phyloP scores from a whole-genome alignment of 108 stramenopile genomes.

The Conticribra guillardii region DNA sequence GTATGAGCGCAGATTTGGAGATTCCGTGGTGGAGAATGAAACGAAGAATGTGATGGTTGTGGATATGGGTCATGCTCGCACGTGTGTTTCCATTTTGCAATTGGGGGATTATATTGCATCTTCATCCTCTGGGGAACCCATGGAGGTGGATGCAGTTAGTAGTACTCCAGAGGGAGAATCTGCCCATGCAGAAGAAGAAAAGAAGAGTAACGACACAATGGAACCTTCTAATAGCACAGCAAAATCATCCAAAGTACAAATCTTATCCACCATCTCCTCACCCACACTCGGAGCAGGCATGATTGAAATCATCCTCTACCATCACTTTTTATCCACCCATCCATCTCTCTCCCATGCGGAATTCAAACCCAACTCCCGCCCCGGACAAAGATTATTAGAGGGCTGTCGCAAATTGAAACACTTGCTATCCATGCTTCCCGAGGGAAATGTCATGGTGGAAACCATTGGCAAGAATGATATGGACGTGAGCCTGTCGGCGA shows the following conservation, averaged over 20 bases:
- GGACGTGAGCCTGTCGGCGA: constrained; percentile 44
- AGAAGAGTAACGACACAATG: too few species aligned
- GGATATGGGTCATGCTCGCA: constrained; percentile 63
- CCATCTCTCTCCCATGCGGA: constrained; percentile 12
- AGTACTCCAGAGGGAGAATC: constrained; percentile 2
- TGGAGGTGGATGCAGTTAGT: constrained; percentile 11
- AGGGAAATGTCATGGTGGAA: constrained; percentile 54
- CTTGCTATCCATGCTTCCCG: constrained; percentile 55
- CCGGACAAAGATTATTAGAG: constrained; percentile 53
- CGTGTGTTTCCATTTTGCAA: constrained; percentile 39
- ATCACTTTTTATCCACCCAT: constrained; percentile 50
- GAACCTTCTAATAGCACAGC: background rate
- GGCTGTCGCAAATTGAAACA: constrained; percentile 59
- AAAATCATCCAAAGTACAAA: constrained; percentile 4
- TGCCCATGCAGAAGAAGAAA: too few species aligned
- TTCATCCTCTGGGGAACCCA: too few species aligned
- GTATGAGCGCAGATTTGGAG: constrained; percentile 50
- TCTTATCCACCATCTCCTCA: constrained; percentile 20
- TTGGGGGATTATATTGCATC: too few species aligned
- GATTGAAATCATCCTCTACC: constrained; percentile 51
- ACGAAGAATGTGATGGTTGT: constrained; percentile 35
- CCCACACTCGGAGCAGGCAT: constrained; percentile 43
- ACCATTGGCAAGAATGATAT: constrained; percentile 45
- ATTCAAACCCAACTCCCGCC: constrained; percentile 39
- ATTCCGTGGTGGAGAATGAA: background rate